Conservation (phyloP, 73 alveolate species). For the Durusdinium trenchii region DNA sequence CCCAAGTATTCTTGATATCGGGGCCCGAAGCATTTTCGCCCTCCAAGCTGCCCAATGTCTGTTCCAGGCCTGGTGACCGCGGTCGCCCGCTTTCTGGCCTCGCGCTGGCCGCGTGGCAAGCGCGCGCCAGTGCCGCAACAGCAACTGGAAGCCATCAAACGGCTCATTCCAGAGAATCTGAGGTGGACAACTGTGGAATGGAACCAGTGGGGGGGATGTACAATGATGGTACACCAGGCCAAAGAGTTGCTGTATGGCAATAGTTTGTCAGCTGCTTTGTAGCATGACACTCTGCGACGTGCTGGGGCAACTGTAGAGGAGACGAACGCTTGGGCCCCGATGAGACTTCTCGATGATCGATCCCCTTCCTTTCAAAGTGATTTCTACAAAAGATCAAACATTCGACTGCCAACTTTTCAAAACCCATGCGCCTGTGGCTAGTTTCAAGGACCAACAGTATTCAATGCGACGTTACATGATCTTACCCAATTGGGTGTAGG, state of each 20-base stretch:
- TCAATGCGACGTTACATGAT: too few species aligned
- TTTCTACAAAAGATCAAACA: too few species aligned
- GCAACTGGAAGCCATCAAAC: background rate
- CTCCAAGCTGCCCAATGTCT: background rate
- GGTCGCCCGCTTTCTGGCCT: background rate
- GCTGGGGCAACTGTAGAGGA: too few species aligned
- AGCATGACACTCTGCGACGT: background rate
- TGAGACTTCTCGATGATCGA: too few species aligned
- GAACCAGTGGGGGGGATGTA: background rate
- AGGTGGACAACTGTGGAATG: background rate
- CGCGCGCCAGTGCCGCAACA: background rate
- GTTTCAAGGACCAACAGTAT: too few species aligned
- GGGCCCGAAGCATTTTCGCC: background rate
- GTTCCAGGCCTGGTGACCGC: background rate
- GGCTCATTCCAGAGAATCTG: constrained; percentile 7
- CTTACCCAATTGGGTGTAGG: too few species aligned
- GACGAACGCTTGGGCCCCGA: background rate
- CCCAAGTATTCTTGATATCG: background rate
- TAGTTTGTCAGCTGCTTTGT: background rate
- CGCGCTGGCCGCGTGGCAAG: background rate
- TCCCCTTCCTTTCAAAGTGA: background rate
- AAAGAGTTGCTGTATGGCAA: background rate
- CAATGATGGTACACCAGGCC: too few species aligned
- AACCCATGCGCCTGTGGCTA: too few species aligned
- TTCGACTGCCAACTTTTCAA: too few species aligned